Evolutionary conservation across 441 rosid genomes (phyloP), one percentile per base, ranked within the genome.

Genomic region (Macaranga tanarius): DNA sequence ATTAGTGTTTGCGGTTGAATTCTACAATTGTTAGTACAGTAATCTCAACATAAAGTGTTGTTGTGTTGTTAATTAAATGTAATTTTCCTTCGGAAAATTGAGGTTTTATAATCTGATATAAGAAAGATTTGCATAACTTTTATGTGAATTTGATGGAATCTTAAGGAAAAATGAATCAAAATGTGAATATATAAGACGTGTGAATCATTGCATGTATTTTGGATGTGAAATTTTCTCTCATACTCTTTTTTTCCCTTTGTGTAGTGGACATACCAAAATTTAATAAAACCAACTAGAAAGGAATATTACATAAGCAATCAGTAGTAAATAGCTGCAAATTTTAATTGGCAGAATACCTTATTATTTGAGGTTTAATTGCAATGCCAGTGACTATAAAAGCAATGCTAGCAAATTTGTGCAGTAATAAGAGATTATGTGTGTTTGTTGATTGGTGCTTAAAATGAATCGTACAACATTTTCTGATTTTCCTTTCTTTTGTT

Each of bases 401-500:
- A 42, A 63, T 63, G 51, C 10, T 63, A 6, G 5, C 0, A 0
- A 31, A 2, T 16, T 13, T 58, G 28, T 59, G 45, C 54, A 23
- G 56, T 45, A 58, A 42, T 58, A 20, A 44, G 7, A 13, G 56
- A 55, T 56, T 23, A 0, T 20, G 71, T 63, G 5, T 22, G 1
- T 56, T 22, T 50, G 48, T 20, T 16, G 2, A 15, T 25, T 62
- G 59, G 50, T 42, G 5, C 7, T 64, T 40, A 0, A 16, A 25
- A 51, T 34, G 6, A 34, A 34, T 4, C 6, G 8, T 62, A 15
- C 34, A 19, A 15, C 2, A n/a, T 25, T 5, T 19, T 17, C 9
- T 54, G 72, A 65, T 42, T 10, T 62, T 45, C 45, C 34, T 60
- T 56, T 19, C 59, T 60, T 67, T 26, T 51, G 19, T 56, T 76